Percentiles rank a stretch among this genome's conserved stretches.
phyloP scores from a whole-genome alignment of 768 basidiomycete genomes.

The Mycena leptocephala region DNA sequence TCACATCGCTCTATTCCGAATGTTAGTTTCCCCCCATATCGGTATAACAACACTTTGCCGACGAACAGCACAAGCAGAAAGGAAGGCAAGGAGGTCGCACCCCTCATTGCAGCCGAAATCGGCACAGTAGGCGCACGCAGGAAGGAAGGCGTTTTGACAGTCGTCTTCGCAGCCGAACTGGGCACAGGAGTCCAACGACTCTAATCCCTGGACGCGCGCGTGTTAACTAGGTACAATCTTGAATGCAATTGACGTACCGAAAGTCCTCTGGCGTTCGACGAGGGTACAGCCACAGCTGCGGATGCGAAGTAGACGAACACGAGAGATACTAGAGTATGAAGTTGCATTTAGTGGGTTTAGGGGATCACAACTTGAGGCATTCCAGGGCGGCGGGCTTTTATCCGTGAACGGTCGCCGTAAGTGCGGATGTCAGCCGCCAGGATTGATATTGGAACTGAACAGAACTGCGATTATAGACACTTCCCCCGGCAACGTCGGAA shows the following conservation, averaged over 20 bases:
- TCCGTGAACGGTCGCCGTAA: background rate
- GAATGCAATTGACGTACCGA: constrained; percentile 7
- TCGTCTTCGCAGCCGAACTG: too few relatives aligned
- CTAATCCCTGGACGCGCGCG: background rate
- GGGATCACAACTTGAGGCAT: background rate
- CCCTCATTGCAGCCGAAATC: too few relatives aligned
- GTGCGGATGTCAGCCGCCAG: background rate
- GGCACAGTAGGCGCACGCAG: too few relatives aligned
- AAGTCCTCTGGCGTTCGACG: background rate
- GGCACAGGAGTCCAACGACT: background rate
- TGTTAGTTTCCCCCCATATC: constrained; percentile 2
- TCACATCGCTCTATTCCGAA: background rate
- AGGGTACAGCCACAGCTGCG: background rate
- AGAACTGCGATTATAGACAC: constrained; percentile 1
- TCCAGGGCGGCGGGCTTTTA: background rate
- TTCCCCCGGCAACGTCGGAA: background rate
- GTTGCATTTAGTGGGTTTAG: background rate
- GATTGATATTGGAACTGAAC: too few relatives aligned
- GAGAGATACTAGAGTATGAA: constrained; percentile 6
- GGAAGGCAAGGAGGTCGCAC: too few relatives aligned
- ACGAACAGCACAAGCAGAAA: background rate
- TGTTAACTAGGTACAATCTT: constrained; percentile 5
- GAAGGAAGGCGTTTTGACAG: too few relatives aligned
- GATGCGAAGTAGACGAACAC: background rate
- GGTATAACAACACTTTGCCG: background rate